A percentile compares a stretch with the other conserved stretches of the same genome.
These are phyloP conservation scores for Penicillium bialowiezense DNA, from an alignment of 495 filamentous ascomycete genomes.

Conservation along the genomic window DNA sequence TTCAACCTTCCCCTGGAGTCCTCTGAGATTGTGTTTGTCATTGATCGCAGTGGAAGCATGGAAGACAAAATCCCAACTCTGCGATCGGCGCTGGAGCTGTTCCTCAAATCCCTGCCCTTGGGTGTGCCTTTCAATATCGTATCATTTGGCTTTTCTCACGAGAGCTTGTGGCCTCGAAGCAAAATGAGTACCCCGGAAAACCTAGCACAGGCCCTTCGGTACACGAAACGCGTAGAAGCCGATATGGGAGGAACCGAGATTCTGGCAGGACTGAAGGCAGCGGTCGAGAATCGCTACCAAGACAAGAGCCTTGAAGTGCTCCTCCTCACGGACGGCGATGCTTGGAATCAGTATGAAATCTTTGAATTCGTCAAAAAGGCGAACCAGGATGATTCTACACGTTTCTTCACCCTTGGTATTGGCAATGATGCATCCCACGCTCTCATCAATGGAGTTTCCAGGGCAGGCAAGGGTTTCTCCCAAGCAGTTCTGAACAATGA, in stretches of 20 bases:
- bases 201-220: neutral
- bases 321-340: slow-evolving; percentile 6
- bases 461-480: slow-evolving; percentile 11
- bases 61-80: slow-evolving; percentile 1
- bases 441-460: slow-evolving; percentile 10
- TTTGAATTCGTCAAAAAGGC: slow-evolving; percentile 4
- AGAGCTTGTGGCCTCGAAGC: neutral
- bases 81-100: neutral
- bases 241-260: slow-evolving; percentile 10
- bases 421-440: slow-evolving; percentile 9
- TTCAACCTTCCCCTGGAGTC: slow-evolving; percentile 3
- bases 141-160: neutral
- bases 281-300: neutral
- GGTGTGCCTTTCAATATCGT: slow-evolving; percentile 9
- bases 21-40: slow-evolving; percentile 9
- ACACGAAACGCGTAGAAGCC: neutral
- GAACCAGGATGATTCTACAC: neutral
- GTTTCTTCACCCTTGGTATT: slow-evolving; percentile 14
- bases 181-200: neutral
- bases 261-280: neutral
- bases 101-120: slow-evolving; percentile 6
- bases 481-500: slow-evolving; percentile 9
- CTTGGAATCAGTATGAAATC: neutral
- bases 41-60: slow-evolving; percentile 11
- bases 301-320: slow-evolving; percentile 5